These are phyloP conservation scores for Akanthomyces uredinophilus DNA, from an alignment of 2,329 filamentous ascomycete species.

Conservation along the genomic window DNA sequence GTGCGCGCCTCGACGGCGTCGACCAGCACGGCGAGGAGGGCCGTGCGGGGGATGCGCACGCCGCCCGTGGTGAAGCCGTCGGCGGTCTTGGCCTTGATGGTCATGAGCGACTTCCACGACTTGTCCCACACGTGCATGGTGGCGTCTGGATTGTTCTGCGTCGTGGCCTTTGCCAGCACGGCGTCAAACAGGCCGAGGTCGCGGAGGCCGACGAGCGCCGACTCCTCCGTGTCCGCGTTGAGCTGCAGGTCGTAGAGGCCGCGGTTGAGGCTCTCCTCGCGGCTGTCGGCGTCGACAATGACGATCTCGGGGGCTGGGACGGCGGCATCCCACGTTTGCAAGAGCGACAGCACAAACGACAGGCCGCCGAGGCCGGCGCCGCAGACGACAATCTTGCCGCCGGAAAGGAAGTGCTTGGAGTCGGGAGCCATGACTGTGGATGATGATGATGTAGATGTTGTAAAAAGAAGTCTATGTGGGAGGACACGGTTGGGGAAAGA, in stretches of 20 bases:
- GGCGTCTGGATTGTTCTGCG: slow-evolving; percentile 19
- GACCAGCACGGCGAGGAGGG: slow-evolving; percentile 25
- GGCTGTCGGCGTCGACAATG: slow-evolving; percentile 33
- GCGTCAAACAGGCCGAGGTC: slow-evolving; percentile 31
- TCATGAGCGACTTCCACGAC: slow-evolving; percentile 25
- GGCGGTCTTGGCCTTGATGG: slow-evolving; percentile 21
- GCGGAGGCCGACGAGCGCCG: slow-evolving; percentile 28
- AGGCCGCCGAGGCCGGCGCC: slow-evolving; percentile 37
- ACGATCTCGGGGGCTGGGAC: slow-evolving; percentile 25
- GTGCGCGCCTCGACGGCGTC: slow-evolving; percentile 19
- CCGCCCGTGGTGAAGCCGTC: slow-evolving; percentile 22
- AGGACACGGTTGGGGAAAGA: background rate
- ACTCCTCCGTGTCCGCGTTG: slow-evolving; percentile 23
- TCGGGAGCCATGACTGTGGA: slow-evolving; percentile 6
- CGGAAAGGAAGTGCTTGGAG: slow-evolving; percentile 22
- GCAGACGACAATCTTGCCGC: slow-evolving; percentile 33
- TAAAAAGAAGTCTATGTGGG: background rate
- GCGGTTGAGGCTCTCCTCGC: slow-evolving; percentile 21
- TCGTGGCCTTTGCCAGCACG: slow-evolving; percentile 22
- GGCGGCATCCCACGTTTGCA: slow-evolving; percentile 28
- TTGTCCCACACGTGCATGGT: slow-evolving; percentile 30
- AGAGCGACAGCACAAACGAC: slow-evolving; percentile 32
- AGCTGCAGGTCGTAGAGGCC: slow-evolving; percentile 32
- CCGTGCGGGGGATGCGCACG: slow-evolving; percentile 26
- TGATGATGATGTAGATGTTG: background rate